These are phyloP conservation scores for Apophysomyces elegans DNA, from an alignment of 371 early-diverging fungal genomes.

Conservation along the genomic window DNA sequence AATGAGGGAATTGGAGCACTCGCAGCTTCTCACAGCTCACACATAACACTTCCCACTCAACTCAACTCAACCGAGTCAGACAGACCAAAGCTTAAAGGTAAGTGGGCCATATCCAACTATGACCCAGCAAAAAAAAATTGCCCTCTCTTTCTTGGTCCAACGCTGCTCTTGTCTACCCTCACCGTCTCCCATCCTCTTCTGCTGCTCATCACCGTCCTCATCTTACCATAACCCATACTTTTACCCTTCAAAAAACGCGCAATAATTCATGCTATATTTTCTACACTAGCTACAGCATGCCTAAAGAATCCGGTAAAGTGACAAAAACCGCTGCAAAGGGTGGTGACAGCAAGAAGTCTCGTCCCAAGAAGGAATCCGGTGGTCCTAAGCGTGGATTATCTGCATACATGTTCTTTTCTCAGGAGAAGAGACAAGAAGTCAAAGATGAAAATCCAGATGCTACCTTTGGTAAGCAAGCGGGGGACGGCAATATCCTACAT, in stretches of 20 bases:
- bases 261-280: constrained; percentile 8
- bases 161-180: background rate
- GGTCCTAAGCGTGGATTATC: constrained; percentile 83
- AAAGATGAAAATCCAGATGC: constrained; percentile 79
- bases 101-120: constrained; percentile 1
- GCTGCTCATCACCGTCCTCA: background rate
- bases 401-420: constrained; percentile 84
- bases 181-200: background rate
- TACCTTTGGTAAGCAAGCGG: constrained; percentile 65
- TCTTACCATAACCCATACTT: background rate
- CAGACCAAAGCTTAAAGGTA: constrained; percentile 7
- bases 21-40: background rate
- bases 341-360: constrained; percentile 38
- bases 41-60: background rate
- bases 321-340: constrained; percentile 21
- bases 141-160: constrained; percentile 4
- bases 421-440: constrained; percentile 71
- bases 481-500: background rate
- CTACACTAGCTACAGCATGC: constrained; percentile 18
- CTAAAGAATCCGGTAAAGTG: constrained; percentile 30
- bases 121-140: constrained; percentile 1
- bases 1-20: background rate
- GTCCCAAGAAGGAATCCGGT: constrained; percentile 64
- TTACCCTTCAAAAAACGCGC: background rate
- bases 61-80: constrained; percentile 9